Percentiles rank a stretch among this genome's conserved stretches.
Conservation (phyloP, 1,284 basidiomycete genomes). For the Cryptococcus maquisensis region DNA sequence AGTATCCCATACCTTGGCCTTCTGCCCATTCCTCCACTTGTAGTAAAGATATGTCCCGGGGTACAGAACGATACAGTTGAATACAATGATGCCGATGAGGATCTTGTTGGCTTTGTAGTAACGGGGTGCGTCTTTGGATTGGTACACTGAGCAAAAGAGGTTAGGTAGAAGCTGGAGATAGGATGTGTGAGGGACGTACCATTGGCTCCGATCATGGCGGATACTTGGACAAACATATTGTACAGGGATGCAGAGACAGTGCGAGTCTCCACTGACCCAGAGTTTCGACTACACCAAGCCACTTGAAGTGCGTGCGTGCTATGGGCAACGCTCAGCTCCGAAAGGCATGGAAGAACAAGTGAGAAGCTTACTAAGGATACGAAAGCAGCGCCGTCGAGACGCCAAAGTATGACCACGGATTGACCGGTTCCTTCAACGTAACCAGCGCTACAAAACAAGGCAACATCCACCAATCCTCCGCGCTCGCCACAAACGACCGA, state of each 20-base stretch:
- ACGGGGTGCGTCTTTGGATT: slow-evolving; percentile 13
- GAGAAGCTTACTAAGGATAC: too few species aligned
- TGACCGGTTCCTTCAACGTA: too few species aligned
- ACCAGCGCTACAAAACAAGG: slow-evolving; percentile 31
- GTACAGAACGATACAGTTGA: slow-evolving; percentile 23
- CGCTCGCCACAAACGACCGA: slow-evolving; percentile 16
- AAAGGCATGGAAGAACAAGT: too few species aligned
- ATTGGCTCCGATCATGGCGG: slow-evolving; percentile 33
- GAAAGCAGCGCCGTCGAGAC: too few species aligned
- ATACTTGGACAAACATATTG: slow-evolving; percentile 35
- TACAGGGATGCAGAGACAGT: slow-evolving; percentile 30
- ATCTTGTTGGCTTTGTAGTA: slow-evolving; percentile 28
- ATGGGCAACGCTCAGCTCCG: background rate
- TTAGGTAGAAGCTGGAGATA: background rate
- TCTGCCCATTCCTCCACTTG: slow-evolving; percentile 17
- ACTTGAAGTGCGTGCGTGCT: slow-evolving; percentile 22
- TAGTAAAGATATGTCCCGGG: slow-evolving; percentile 24
- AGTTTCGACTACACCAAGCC: slow-evolving; percentile 16
- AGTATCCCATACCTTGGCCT: slow-evolving; percentile 16
- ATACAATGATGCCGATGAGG: slow-evolving; percentile 27
- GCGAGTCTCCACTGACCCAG: slow-evolving; percentile 25
- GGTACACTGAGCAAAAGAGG: slow-evolving; percentile 9
- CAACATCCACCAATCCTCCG: slow-evolving; percentile 24
- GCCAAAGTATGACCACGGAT: too few species aligned
- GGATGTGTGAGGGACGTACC: slow-evolving; percentile 7